phyloP scores from a whole-genome alignment of 495 filamentous ascomycete species.

The Lophiotrema nucula region DNA sequence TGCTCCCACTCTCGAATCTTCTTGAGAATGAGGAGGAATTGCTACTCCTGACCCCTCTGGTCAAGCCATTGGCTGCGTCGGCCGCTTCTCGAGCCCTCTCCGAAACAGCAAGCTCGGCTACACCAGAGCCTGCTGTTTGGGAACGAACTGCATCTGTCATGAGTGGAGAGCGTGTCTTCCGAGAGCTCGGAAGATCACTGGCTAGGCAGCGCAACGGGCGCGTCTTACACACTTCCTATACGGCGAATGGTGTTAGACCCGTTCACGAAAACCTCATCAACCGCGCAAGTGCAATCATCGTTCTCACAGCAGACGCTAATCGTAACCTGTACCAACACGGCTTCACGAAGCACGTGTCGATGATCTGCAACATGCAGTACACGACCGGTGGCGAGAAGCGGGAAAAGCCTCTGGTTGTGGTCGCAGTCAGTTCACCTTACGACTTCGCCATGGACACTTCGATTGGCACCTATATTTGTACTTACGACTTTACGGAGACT shows the following conservation, averaged over 20 bases:
- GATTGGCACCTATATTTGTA: conserved; percentile 87
- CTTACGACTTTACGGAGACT: conserved; percentile 90
- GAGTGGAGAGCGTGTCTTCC: conserved; percentile 84
- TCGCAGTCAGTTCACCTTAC: conserved; percentile 89
- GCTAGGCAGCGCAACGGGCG: conserved; percentile 78
- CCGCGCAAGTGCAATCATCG: conserved; percentile 77
- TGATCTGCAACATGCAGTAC: conserved; percentile 78
- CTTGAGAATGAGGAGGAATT: conserved; percentile 81
- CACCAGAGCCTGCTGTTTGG: conserved; percentile 56
- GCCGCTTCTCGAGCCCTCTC: conserved; percentile 60
- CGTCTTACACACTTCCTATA: conserved; percentile 87
- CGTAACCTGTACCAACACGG: conserved; percentile 86
- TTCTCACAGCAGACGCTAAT: conserved; percentile 87
- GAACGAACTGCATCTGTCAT: conserved; percentile 66
- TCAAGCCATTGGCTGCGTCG: conserved; percentile 82
- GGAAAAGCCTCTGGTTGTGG: conserved; percentile 71
- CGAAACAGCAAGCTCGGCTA: conserved; percentile 44
- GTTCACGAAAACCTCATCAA: conserved; percentile 89
- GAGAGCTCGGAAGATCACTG: conserved; percentile 76
- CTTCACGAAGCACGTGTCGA: conserved; percentile 89
- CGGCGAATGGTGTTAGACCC: conserved; percentile 81
- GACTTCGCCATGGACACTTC: conserved; percentile 90
- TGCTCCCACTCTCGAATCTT: conserved; percentile 73
- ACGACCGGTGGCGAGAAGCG: conserved; percentile 54
- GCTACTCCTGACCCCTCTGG: conserved; percentile 75